Conservation (phyloP, 352 stramenopile species). For the Discostella stelligera region DNA sequence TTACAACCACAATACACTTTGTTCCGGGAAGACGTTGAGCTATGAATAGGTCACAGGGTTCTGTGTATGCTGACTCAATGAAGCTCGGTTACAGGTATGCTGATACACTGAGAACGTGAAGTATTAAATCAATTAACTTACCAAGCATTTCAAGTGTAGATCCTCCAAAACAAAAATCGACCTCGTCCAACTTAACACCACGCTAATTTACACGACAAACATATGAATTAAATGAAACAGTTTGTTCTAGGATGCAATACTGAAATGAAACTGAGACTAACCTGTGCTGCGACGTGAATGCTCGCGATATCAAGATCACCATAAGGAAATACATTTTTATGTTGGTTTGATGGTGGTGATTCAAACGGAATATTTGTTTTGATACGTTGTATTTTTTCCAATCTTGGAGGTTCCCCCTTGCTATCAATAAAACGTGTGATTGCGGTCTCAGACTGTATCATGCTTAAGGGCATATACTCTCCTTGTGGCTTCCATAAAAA, state of each 20-base stretch:
- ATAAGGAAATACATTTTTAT: slow-evolving; percentile 50
- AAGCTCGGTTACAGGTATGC: neutral
- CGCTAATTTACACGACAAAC: slow-evolving; percentile 9
- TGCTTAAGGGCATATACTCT: slow-evolving; percentile 17
- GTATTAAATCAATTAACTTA: slow-evolving; percentile 3
- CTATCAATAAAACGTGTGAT: slow-evolving; percentile 16
- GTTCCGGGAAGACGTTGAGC: slow-evolving; percentile 40
- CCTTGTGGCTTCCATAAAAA: slow-evolving; percentile 12
- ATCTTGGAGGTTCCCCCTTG: slow-evolving; percentile 17
- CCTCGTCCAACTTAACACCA: slow-evolving; percentile 34
- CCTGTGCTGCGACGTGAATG: slow-evolving; percentile 46
- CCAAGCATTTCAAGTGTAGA: slow-evolving; percentile 58
- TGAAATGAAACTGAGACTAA: neutral
- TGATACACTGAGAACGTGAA: too few species aligned
- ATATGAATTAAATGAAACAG: neutral
- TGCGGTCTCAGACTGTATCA: slow-evolving; percentile 17
- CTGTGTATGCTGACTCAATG: slow-evolving; percentile 22
- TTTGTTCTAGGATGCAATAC: neutral
- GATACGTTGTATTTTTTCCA: slow-evolving; percentile 27
- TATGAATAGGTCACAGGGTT: slow-evolving; percentile 38
- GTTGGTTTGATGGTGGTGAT: slow-evolving; percentile 2
- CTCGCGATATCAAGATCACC: slow-evolving; percentile 40
- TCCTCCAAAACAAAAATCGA: slow-evolving; percentile 64
- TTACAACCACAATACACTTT: slow-evolving; percentile 45
- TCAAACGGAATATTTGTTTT: slow-evolving; percentile 34